phyloP scores from a whole-genome alignment of 441 rosid genomes.

The Daphne laureola region DNA sequence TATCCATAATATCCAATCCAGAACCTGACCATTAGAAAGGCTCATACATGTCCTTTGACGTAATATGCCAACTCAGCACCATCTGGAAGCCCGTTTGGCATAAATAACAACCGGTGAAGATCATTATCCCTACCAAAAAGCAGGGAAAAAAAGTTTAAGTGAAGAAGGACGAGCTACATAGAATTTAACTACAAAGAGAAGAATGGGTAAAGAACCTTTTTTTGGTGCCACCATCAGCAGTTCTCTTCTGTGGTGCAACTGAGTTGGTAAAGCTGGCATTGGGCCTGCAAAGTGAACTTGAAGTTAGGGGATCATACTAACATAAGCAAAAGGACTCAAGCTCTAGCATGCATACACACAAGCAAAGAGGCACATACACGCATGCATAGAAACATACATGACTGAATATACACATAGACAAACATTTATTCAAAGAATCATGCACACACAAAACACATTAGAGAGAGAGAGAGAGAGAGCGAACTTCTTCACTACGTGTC shows the following conservation, averaged over 20 bases:
- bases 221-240: constrained; percentile 51
- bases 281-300: constrained; percentile 35
- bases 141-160: neutral
- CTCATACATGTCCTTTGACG: constrained; percentile 78
- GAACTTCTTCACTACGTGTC: constrained; percentile 49
- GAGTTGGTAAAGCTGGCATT: constrained; percentile 26
- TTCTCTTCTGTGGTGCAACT: constrained; percentile 43
- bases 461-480: constrained; percentile 16
- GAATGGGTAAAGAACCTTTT: constrained; percentile 43
- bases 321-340: neutral
- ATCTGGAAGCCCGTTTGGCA: constrained; percentile 87
- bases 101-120: constrained; percentile 80
- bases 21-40: constrained; percentile 10
- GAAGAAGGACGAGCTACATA: constrained; percentile 6
- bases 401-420: no score
- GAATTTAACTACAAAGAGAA: constrained; percentile 3
- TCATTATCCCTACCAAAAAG: constrained; percentile 71
- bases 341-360: no score
- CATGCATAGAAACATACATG: no score
- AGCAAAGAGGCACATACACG: no score
- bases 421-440: no score
- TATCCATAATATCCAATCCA: neutral
- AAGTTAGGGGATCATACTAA: constrained; percentile 1
- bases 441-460: neutral
- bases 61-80: constrained; percentile 80